Percentiles rank a stretch among this genome's conserved stretches.
Conservation (phyloP, 805 yeast genomes). For the Cyberlindnera xishuangbannaensis region DNA sequence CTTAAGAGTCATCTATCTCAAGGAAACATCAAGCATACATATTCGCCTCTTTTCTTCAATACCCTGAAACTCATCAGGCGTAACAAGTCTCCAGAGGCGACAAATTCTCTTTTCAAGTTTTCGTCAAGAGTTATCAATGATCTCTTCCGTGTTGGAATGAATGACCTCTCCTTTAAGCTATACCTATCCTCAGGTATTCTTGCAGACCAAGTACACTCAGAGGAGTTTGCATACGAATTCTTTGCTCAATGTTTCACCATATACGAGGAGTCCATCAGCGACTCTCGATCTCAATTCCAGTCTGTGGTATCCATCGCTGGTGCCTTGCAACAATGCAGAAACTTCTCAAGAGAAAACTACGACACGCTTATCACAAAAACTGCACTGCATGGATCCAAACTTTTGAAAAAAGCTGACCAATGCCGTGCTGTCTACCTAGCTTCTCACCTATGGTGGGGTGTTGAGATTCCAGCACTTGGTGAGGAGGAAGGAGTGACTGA, state of each 20-base stretch:
- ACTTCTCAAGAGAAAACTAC: constrained; percentile 60
- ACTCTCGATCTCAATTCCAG: constrained; percentile 48
- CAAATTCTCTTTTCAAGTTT: constrained; percentile 55
- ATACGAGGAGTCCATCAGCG: constrained; percentile 62
- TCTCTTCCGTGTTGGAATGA: constrained; percentile 40
- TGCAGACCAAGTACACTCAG: constrained; percentile 71
- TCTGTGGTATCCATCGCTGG: constrained; percentile 46
- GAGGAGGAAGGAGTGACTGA: constrained; percentile 39
- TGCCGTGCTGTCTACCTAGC: constrained; percentile 86
- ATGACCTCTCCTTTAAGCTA: constrained; percentile 33
- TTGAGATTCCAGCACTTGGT: constrained; percentile 46
- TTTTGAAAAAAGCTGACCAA: constrained; percentile 89
- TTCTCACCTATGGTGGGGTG: constrained; percentile 93
- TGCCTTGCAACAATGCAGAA: constrained; percentile 45
- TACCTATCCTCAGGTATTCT: constrained; percentile 63
- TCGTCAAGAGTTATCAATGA: constrained; percentile 67
- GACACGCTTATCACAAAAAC: constrained; percentile 79
- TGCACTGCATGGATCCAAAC: constrained; percentile 81
- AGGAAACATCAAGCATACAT: constrained; percentile 62
- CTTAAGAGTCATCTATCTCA: constrained; percentile 45
- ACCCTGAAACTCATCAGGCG: constrained; percentile 56
- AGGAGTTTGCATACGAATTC: constrained; percentile 78
- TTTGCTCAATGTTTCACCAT: constrained; percentile 83
- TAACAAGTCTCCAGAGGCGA: constrained; percentile 23
- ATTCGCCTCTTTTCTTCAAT: constrained; percentile 67